phyloP scores from a whole-genome alignment of 164 flowering plant species.

The Vitis vinifera region ASM3070453v1 NC_081812.1:9876001-9876500 shows the following conservation, averaged over 20 bases:
- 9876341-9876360: slow-evolving; percentile 44
- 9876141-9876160: too few species aligned
- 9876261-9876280: not conserved
- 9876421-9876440: slow-evolving; percentile 55
- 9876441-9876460: slow-evolving; percentile 33
- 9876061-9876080: too few species aligned
- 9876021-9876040: too few species aligned
- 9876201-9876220: slow-evolving; percentile 39
- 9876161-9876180: slow-evolving; percentile 48
- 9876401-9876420: slow-evolving; percentile 52
- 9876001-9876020: too few species aligned
- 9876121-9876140: too few species aligned
- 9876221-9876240: slow-evolving; percentile 28
- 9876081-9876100: too few species aligned
- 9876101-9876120: too few species aligned
- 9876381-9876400: slow-evolving; percentile 38
- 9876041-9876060: too few species aligned
- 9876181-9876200: slow-evolving; percentile 50
- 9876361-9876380: slow-evolving; percentile 39
- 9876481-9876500: slow-evolving; percentile 43
- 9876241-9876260: slow-evolving; percentile 36
- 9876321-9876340: slow-evolving; percentile 44
- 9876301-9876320: not conserved
- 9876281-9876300: slow-evolving; percentile 12
- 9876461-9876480: slow-evolving; percentile 50